phyloP scores from a whole-genome alignment of 2,329 filamentous ascomycete species.

The Neoarthrinium moseri region DNA sequence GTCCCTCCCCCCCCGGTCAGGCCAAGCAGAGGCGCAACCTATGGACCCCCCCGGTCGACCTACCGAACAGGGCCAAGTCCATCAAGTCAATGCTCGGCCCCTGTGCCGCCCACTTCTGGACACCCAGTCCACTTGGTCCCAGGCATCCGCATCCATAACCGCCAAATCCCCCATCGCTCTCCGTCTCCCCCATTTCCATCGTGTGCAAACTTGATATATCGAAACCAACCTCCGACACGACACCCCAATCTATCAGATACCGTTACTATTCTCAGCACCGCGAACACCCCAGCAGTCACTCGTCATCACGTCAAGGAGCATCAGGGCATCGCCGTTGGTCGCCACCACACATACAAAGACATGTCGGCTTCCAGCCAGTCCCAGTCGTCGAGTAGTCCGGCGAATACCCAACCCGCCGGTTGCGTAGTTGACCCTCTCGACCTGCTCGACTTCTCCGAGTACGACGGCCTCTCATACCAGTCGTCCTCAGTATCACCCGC shows the following conservation, averaged over 20 bases:
- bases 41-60: constrained; percentile 7
- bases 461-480: constrained; percentile 59
- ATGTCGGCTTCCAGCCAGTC: constrained; percentile 10
- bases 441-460: constrained; percentile 61
- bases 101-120: constrained; percentile 9
- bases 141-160: constrained; percentile 6
- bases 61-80: constrained; percentile 10
- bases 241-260: constrained; percentile 7
- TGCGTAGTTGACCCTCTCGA: constrained; percentile 51
- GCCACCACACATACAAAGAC: constrained; percentile 1
- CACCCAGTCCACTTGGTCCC: constrained; percentile 8
- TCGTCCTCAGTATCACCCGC: constrained; percentile 61
- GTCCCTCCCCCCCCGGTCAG: constrained; percentile 7
- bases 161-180: constrained; percentile 7
- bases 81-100: constrained; percentile 8
- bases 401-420: constrained; percentile 13
- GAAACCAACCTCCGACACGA: constrained; percentile 7
- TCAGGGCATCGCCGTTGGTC: too few species aligned
- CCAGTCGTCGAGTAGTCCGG: constrained; percentile 14
- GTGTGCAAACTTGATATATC: neutral
- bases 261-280: constrained; percentile 7
- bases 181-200: constrained; percentile 1
- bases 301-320: neutral
- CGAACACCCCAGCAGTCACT: neutral
- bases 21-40: constrained; percentile 4